Percentiles rank a stretch among this genome's conserved stretches.
Evolutionary conservation across 805 yeast species (phyloP).

Genomic region (Nakazawaea pomicola): DNA sequence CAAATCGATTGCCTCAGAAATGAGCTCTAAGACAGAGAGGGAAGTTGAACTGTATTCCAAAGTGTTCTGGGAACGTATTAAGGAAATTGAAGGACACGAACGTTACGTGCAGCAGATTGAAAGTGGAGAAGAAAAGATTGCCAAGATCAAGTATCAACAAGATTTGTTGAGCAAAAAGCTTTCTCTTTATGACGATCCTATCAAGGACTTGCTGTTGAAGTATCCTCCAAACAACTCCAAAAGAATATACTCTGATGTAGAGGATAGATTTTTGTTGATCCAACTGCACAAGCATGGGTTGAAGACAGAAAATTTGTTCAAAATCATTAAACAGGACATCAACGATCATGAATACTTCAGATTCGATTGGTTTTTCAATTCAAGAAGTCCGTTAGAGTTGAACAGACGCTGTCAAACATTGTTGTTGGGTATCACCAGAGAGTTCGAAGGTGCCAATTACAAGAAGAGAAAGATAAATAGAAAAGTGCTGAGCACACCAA

Average conservation of each 20-base stretch:
- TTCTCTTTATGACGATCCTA: conserved; percentile 49
- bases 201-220: conserved; percentile 57
- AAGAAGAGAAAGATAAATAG: conserved; percentile 39
- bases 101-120: conserved; percentile 70
- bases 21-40: conserved; percentile 51
- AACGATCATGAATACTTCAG: conserved; percentile 52
- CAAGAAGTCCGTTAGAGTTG: conserved; percentile 68
- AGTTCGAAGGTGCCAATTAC: conserved; percentile 57
- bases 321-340: conserved; percentile 62
- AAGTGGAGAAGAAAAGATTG: conserved; percentile 63
- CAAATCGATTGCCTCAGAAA: conserved; percentile 44
- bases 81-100: conserved; percentile 63
- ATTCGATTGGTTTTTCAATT: conserved; percentile 69
- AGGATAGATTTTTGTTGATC: conserved; percentile 62
- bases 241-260: conserved; percentile 61
- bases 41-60: conserved; percentile 57
- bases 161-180: conserved; percentile 49
- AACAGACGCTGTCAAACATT: conserved; percentile 67
- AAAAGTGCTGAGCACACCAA: conserved; percentile 1
- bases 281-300: conserved; percentile 65
- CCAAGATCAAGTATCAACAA: conserved; percentile 50
- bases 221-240: conserved; percentile 85
- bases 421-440: conserved; percentile 63
- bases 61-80: conserved; percentile 59
- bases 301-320: conserved; percentile 52